Base-by-base conservation (phyloP, 305 asterid species). In the Euphrasia arctica region DNA sequence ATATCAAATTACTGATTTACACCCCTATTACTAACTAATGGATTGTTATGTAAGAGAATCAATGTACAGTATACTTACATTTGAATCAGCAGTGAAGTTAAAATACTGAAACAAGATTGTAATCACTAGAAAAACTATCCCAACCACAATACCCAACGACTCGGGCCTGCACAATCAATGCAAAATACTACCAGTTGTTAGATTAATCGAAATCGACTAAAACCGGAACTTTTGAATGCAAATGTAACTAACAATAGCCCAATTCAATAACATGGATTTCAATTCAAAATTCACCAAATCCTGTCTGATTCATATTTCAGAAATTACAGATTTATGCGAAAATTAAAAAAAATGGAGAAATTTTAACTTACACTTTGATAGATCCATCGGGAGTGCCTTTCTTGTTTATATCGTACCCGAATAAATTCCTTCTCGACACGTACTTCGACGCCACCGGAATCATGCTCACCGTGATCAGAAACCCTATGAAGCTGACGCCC, bases 311-410 rank as follows among this genome's bases (percentile, higher is more conserved):
- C 45, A 39, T 9, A 39, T 5, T 54, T 39, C 67, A 63, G 59
- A 36, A 47, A 28, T 13, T 11, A n/a, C 12, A 5, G 14, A 13
- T 9, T 9, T 50, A 13, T 13, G 8, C 8, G 3, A 6, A 25
- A 22, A 22, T 14, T 18, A 3, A 7, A 14, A 58, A 7, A 15
- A 13, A 8, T 0, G 6, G 41, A 58, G 28, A 32, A 32, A 36
- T n/a, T n/a, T 7, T 58, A 25, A 69, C 95, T 77, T 75, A 90
- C 97, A 90, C 96, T 84, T 86, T 82, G 62, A 90, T 76, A 72
- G 92, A 75, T 73, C 97, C 97, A 47, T 83, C 84, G 55, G 93
- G 87, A 14, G 97, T 90, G 22, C 93, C 95, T 76, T 75, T 90
- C 81, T 88, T 88, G 71, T 90, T 90, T 61, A 90, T 86, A 65